Evolutionary conservation across 345 rosid species (phyloP), one percentile per base, ranked within the genome.

Genomic region (Luvunga scandens): DNA sequence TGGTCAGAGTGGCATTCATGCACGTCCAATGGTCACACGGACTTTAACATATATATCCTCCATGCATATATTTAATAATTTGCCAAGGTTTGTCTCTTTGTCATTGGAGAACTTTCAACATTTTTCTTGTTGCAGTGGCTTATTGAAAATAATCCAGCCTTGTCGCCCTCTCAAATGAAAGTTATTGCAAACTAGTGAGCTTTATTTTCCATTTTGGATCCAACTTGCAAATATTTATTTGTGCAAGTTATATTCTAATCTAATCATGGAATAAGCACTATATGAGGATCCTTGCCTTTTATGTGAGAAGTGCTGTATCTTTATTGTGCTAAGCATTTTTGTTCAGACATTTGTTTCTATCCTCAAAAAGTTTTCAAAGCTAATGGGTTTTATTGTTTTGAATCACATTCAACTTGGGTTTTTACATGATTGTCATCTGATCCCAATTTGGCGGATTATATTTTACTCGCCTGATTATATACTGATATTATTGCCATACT

Each of bases 401-500:
- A 33, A 56, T 72, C n/a, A 33, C 59, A 21, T 6, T 48, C 6
- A 42, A 45, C 31, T 45, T 5, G n/a, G 69, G 57, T 12, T 19
- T 12, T 19, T 14, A 45, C 68, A 8, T 74, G 38, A 16, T 53
- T 64, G 74, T 53, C n/a, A 38, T 45, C 4, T 6, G 19, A 72
- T 66, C 30, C 61, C 0, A 10, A 42, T 73, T 73, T 78, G 19
- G 59, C 5, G 31, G 5, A 8, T 59, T 61, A n/a, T 12, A 4
- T 38, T 28, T 75, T 78, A 36, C 57, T 75, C 59, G 57, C 75
- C 42, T 71, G 38, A 60, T 79, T 56, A 78, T 75, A 30, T 63
- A 42, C 28, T 36, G 75, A 59, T 75, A 60, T 69, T 72, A 48
- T 45, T 62, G 22, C 55, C 79, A 74, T 74, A 2, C 45, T 72